Base-by-base conservation (phyloP, 2,329 filamentous ascomycete species). In the Fusarium pseudonygamai region DNA sequence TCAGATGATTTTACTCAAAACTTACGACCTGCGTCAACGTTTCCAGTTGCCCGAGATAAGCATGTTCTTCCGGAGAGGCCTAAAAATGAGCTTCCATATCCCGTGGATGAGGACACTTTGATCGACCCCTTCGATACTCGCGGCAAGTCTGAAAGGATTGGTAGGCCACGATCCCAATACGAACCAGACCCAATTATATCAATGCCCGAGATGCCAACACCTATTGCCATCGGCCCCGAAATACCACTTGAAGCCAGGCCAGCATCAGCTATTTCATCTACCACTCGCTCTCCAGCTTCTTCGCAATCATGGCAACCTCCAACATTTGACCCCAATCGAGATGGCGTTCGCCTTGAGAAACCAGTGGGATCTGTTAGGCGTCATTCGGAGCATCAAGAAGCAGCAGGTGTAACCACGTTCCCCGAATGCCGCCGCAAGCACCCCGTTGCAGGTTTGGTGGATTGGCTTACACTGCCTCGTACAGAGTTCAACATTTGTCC, bases 401-500 rank as follows among this genome's bases (percentile, higher is more conserved):
- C 74, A 36, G 47, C 67, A 46, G 63, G 76, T 62, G 61, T 86
- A 12, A 79, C 83, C 16, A 82, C 84, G 28, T 85, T 95, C 20
- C 89, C 93, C 7, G 87, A 90, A 6, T 97, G 95, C 76, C 92
- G 91, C 12, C 88, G 93, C 68, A 89, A 87, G 43, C 83, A 87
- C 9, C 88, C 89, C 16, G 87, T 90, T 18, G 84, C 88, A 15
- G 91, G 91, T 4, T 87, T 91, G 69, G 85, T 92, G 70, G 94
- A 96, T 77, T 98, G 95, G 93, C 90, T 95, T 69, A 95, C 92
- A 0, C 85, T 98, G 9, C 89, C 90, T 8, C 89, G 90, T 20
- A 89, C 91, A 69, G 88, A 91, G 18, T 93, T 98, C 75, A 90
- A 93, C 71, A 92, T 98, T 50, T 98, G 96, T 76, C 93, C 94